These are phyloP conservation scores for Primulina huaijiensis DNA, from an alignment of 257 asterid genomes.

Conservation along the genomic window DNA sequence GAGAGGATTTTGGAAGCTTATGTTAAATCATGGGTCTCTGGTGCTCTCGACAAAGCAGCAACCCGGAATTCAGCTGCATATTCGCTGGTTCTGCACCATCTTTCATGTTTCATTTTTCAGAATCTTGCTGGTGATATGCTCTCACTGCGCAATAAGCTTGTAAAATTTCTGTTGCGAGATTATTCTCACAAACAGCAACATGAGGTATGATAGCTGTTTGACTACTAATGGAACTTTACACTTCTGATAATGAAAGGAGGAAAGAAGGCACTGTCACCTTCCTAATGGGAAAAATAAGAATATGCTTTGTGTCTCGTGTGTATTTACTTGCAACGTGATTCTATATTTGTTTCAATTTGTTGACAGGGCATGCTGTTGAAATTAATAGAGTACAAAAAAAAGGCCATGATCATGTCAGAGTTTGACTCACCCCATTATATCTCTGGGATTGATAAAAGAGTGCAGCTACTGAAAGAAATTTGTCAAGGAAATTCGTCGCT, in stretches of 20 bases:
- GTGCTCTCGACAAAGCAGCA: constrained; percentile 82
- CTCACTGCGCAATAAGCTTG: constrained; percentile 60
- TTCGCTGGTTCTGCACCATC: constrained; percentile 71
- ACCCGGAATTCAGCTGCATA: constrained; percentile 55
- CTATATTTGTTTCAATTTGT: constrained; percentile 5
- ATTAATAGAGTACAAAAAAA: constrained; percentile 45
- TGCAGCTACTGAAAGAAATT: constrained; percentile 53
- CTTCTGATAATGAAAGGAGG: neutral
- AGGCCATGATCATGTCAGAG: constrained; percentile 20
- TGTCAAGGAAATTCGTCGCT: constrained; percentile 53
- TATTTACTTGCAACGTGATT: constrained; percentile 1
- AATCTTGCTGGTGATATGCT: constrained; percentile 31
- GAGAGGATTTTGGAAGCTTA: constrained; percentile 79
- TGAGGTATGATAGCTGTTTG: constrained; percentile 48
- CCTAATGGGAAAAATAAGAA: neutral
- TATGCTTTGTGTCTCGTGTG: neutral
- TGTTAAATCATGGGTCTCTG: constrained; percentile 76
- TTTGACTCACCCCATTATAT: constrained; percentile 20
- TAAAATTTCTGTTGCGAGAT: constrained; percentile 68
- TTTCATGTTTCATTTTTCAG: constrained; percentile 64
- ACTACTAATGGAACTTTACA: neutral
- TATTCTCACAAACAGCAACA: constrained; percentile 64
- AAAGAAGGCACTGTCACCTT: neutral
- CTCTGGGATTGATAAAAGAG: constrained; percentile 44
- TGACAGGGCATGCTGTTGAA: constrained; percentile 72